Evolutionary conservation across 75 land plant species (phyloP).

Genomic region (Gnetum montanum): DNA sequence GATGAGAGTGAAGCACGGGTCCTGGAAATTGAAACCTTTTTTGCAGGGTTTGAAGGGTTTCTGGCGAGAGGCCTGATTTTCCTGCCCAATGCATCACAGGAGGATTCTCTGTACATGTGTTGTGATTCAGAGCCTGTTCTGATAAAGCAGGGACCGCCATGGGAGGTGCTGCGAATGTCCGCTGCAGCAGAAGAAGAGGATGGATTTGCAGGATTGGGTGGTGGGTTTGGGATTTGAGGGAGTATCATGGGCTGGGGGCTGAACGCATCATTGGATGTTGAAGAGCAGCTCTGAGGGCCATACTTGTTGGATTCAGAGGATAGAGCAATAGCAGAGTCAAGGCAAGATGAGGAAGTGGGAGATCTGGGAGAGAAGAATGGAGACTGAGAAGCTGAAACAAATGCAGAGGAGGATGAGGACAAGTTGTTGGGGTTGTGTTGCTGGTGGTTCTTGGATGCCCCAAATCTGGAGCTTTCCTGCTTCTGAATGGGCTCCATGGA

Average conservation of each 20-base stretch:
- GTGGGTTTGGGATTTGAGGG: constrained; percentile 1
- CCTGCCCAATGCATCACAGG: constrained; percentile 7
- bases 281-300: constrained; percentile 2
- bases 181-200: background rate
- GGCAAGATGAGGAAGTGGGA: constrained; percentile 1
- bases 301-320: constrained; percentile 16
- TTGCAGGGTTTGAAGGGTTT: background rate
- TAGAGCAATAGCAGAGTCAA: background rate
- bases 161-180: constrained; percentile 2
- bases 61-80: constrained; percentile 3
- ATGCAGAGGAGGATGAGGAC: constrained; percentile 62
- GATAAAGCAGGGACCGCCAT: constrained; percentile 6
- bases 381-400: constrained; percentile 62
- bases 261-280: background rate
- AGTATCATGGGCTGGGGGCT: constrained; percentile 1
- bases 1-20: constrained; percentile 24
- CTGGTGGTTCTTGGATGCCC: constrained; percentile 15
- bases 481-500: constrained; percentile 40
- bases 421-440: constrained; percentile 25
- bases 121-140: background rate
- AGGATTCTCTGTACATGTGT: constrained; percentile 1
- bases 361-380: constrained; percentile 68
- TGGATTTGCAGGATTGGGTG: background rate
- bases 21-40: constrained; percentile 7
- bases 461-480: constrained; percentile 39